Percentiles rank a stretch among this genome's conserved stretches.
These are phyloP conservation scores for Pseudogymnoascus sp. DNA, from an alignment of 2,329 filamentous ascomycete species.

Conservation along the genomic window DNA sequence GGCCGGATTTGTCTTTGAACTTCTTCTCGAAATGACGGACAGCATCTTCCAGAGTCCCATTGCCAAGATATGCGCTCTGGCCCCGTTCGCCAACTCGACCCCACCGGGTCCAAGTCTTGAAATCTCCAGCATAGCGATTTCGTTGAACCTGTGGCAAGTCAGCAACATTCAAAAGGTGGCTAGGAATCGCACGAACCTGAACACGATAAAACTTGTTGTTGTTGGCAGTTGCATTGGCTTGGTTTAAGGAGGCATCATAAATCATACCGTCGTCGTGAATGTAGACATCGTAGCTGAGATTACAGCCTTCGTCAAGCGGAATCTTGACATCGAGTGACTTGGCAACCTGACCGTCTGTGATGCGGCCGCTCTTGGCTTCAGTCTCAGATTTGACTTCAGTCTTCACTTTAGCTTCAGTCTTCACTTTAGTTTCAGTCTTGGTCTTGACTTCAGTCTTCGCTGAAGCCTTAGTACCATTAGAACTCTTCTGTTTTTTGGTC, in stretches of 20 bases:
- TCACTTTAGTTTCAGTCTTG: constrained; percentile 20
- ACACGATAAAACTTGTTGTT: constrained; percentile 80
- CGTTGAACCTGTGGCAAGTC: not conserved
- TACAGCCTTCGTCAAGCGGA: constrained; percentile 43
- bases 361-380: constrained; percentile 17
- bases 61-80: constrained; percentile 39
- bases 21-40: constrained; percentile 50
- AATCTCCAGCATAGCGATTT: constrained; percentile 30
- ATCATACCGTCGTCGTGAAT: constrained; percentile 60
- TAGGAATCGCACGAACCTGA: constrained; percentile 43
- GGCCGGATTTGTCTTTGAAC: constrained; percentile 55
- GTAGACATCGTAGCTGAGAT: constrained; percentile 45
- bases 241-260: constrained; percentile 73
- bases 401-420: constrained; percentile 10
- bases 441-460: constrained; percentile 18
- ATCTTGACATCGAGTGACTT: constrained; percentile 41
- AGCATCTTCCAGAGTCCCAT: constrained; percentile 37
- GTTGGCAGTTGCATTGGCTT: constrained; percentile 64
- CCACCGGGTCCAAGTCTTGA: constrained; percentile 69
- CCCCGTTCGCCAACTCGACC: constrained; percentile 64
- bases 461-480: constrained; percentile 24
- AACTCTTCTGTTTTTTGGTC: constrained; percentile 27
- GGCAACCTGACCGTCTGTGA: constrained; percentile 40
- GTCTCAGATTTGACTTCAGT: not conserved
- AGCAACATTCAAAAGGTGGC: not conserved